phyloP scores from a whole-genome alignment of 441 rosid species.

The Oxalis stricta region DNA sequence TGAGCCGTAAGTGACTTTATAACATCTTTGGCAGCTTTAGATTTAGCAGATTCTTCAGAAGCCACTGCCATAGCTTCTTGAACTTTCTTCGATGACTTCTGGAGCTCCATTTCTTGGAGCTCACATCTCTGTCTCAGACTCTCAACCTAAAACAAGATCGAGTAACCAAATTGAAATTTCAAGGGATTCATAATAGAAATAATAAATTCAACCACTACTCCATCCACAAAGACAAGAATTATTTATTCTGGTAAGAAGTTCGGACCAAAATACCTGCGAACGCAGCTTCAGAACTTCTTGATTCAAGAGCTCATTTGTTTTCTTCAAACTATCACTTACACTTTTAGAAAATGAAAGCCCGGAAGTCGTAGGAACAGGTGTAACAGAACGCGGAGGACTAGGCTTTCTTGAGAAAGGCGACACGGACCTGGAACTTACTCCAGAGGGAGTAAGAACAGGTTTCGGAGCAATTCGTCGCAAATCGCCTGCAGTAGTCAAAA shows the following conservation, averaged over 20 bases:
- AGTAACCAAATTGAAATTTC: conserved; percentile 10
- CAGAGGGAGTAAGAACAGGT: conserved; percentile 66
- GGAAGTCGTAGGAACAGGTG: conserved; percentile 75
- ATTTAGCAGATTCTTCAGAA: conserved; percentile 79
- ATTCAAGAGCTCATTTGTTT: conserved; percentile 84
- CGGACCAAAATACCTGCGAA: conserved; percentile 46
- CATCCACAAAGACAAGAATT: neutral
- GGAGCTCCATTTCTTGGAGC: conserved; percentile 75
- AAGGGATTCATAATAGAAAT: conserved; percentile 1
- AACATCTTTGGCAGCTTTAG: conserved; percentile 91
- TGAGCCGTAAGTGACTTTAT: conserved; percentile 87
- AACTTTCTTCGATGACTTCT: conserved; percentile 64
- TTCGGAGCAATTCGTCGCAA: conserved; percentile 56
- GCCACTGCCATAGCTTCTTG: conserved; percentile 76
- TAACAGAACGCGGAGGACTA: conserved; percentile 92
- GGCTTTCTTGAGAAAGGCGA: conserved; percentile 95
- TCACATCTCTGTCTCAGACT: conserved; percentile 68
- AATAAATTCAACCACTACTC: neutral
- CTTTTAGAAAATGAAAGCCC: conserved; percentile 81
- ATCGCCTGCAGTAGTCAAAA: conserved; percentile 50
- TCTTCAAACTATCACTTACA: conserved; percentile 77
- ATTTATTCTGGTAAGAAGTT: neutral
- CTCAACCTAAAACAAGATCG: conserved; percentile 52
- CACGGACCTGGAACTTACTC: conserved; percentile 83
- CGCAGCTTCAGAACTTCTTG: conserved; percentile 83